A percentile compares a stretch with the other conserved stretches of the same genome.
phyloP scores from a whole-genome alignment of 2,329 filamentous ascomycete species.

The Ophiocordyceps sinensis region DNA sequence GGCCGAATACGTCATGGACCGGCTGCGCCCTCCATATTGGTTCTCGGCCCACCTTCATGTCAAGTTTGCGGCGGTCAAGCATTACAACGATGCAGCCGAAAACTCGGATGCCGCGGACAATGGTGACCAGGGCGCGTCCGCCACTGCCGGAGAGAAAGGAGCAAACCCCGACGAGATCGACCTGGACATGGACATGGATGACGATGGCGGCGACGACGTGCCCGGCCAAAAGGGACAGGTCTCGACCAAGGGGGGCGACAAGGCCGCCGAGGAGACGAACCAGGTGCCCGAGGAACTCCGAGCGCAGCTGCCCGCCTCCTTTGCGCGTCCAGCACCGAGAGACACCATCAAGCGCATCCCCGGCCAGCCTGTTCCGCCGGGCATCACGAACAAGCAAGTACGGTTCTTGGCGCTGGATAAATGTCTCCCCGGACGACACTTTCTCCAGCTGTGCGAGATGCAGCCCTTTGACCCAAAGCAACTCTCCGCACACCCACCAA shows the following conservation, averaged over 20 bases:
- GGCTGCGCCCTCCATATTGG: conserved; percentile 73
- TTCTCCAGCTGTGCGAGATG: conserved; percentile 64
- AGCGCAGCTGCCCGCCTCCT: conserved; percentile 63
- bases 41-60: conserved; percentile 88
- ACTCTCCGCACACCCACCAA: conserved; percentile 7
- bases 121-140: background rate
- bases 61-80: conserved; percentile 62
- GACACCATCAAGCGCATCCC: conserved; percentile 25
- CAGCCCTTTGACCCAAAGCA: conserved; percentile 26
- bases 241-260: background rate
- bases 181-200: conserved; percentile 47
- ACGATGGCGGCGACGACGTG: conserved; percentile 14
- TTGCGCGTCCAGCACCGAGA: conserved; percentile 30
- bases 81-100: conserved; percentile 25
- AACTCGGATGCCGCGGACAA: background rate
- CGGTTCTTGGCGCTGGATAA: conserved; percentile 88
- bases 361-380: conserved; percentile 50
- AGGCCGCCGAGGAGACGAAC: conserved; percentile 5
- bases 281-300: conserved; percentile 49
- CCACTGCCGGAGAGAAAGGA: conserved; percentile 8
- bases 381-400: conserved; percentile 66
- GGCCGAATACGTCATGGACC: conserved; percentile 66
- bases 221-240: background rate
- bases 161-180: conserved; percentile 57
- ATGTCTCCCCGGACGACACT: conserved; percentile 65